Conservation (phyloP, 2,329 filamentous ascomycete species). For the Aspergillus candidus region DNA sequence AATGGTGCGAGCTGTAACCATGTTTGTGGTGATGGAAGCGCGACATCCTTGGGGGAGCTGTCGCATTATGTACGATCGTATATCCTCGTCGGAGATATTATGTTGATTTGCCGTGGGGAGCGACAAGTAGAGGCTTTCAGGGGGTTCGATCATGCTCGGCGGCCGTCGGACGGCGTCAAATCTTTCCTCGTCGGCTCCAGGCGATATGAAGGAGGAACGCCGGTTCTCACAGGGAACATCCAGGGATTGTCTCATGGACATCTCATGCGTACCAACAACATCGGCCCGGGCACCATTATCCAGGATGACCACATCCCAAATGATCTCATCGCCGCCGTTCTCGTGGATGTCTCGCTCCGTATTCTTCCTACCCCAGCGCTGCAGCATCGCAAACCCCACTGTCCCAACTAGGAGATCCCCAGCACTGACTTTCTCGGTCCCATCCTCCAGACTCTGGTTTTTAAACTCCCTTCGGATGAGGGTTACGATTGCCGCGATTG, state of each 20-base stretch:
- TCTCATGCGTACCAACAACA: slow-evolving; percentile 39
- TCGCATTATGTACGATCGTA: slow-evolving; percentile 43
- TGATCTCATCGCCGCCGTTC: slow-evolving; percentile 37
- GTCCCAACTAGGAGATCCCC: slow-evolving; percentile 40
- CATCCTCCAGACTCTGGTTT: slow-evolving; percentile 27
- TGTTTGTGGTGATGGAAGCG: slow-evolving; percentile 39
- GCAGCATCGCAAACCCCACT: slow-evolving; percentile 41
- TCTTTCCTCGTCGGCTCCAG: slow-evolving; percentile 30
- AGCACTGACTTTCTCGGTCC: slow-evolving; percentile 36
- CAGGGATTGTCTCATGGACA: slow-evolving; percentile 29
- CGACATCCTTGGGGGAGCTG: slow-evolving; percentile 39
- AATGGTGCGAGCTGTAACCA: slow-evolving; percentile 41
- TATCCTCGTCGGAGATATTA: slow-evolving; percentile 40
- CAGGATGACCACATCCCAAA: slow-evolving; percentile 46
- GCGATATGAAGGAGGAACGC: slow-evolving; percentile 46
- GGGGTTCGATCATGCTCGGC: slow-evolving; percentile 16
- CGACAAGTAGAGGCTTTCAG: slow-evolving; percentile 24
- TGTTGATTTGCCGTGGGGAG: slow-evolving; percentile 33
- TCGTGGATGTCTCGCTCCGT: slow-evolving; percentile 38
- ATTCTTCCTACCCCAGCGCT: slow-evolving; percentile 42
- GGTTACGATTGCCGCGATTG: slow-evolving; percentile 44
- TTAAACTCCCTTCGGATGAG: slow-evolving; percentile 42
- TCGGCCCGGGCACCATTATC: slow-evolving; percentile 43
- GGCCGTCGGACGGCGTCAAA: slow-evolving; percentile 38
- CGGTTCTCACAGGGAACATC: slow-evolving; percentile 46